A percentile compares a stretch with the other conserved stretches of the same genome.
Evolutionary conservation across 1,284 basidiomycete genomes (phyloP).

Genomic region (Vanrija sp.): DNA sequence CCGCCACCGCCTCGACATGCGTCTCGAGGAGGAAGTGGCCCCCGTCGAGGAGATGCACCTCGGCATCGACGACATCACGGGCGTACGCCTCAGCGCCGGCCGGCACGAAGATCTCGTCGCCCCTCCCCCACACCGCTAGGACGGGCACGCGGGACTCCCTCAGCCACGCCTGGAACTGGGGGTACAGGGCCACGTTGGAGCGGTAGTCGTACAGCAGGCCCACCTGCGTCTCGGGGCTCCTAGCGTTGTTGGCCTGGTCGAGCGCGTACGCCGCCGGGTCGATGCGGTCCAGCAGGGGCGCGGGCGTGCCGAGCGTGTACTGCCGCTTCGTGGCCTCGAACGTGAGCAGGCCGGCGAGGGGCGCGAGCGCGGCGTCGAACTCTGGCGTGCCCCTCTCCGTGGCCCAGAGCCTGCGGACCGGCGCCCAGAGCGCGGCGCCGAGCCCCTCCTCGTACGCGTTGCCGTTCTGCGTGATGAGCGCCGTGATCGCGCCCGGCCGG

Average conservation of each 20-base stretch:
- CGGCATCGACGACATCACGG: constrained; percentile 47
- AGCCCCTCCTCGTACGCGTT: constrained; percentile 55
- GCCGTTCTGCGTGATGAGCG: constrained; percentile 54
- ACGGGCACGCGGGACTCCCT: constrained; percentile 48
- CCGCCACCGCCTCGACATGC: constrained; percentile 35
- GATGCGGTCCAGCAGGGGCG: constrained; percentile 3
- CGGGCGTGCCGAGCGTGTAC: constrained; percentile 20
- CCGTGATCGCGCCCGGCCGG: constrained; percentile 51
- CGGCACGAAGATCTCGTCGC: constrained; percentile 53
- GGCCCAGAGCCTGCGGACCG: constrained; percentile 48
- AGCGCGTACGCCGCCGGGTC: no score
- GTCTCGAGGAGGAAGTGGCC: constrained; percentile 55
- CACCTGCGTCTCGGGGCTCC: constrained; percentile 49
- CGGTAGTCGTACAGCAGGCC: constrained; percentile 53
- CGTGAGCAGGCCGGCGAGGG: neutral
- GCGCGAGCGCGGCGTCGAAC: neutral
- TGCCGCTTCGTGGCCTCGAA: constrained; percentile 13
- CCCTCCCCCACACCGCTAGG: constrained; percentile 55
- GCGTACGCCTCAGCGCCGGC: constrained; percentile 53
- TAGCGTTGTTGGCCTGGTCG: constrained; percentile 43
- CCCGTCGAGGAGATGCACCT: constrained; percentile 51
- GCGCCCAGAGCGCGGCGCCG: constrained; percentile 50
- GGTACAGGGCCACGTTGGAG: constrained; percentile 52
- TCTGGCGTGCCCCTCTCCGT: constrained; percentile 3
- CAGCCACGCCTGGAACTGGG: constrained; percentile 53